A percentile compares a stretch with the other conserved stretches of the same genome.
phyloP scores from a whole-genome alignment of 2,329 filamentous ascomycete genomes.

The Phaeosphaeria sp. region DNA sequence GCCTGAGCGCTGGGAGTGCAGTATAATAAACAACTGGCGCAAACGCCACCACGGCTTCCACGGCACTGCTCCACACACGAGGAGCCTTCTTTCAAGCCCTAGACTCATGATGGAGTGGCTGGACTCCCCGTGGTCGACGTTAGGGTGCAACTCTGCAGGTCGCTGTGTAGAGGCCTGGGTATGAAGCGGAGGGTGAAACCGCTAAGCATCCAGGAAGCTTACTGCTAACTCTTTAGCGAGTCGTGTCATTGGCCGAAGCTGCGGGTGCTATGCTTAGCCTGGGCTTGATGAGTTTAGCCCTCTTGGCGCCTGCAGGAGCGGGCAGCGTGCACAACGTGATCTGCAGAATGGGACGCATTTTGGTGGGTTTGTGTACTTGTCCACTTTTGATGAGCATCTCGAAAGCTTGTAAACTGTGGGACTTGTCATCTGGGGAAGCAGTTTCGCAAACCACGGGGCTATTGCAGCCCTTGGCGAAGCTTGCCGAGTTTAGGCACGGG shows the following conservation, averaged over 20 bases:
- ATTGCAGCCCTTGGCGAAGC: slow-evolving; percentile 1
- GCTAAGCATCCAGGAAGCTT: slow-evolving; percentile 28
- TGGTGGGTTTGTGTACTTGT: neutral
- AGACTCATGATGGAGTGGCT: slow-evolving; percentile 20
- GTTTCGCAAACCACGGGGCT: neutral
- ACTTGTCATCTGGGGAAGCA: neutral
- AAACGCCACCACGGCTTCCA: slow-evolving; percentile 15
- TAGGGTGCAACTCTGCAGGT: slow-evolving; percentile 17
- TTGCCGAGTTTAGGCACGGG: neutral
- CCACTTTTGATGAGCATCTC: neutral
- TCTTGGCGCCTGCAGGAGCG: slow-evolving; percentile 32
- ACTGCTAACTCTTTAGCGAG: slow-evolving; percentile 12
- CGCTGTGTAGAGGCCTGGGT: slow-evolving; percentile 17
- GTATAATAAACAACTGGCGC: slow-evolving; percentile 42
- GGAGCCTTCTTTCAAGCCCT: slow-evolving; percentile 14
- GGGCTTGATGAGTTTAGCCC: slow-evolving; percentile 19
- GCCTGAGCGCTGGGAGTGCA: slow-evolving; percentile 30
- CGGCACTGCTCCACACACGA: slow-evolving; percentile 18
- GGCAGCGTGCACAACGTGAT: slow-evolving; percentile 8
- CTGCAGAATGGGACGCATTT: neutral
- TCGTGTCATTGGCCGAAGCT: slow-evolving; percentile 5
- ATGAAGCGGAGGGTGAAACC: slow-evolving; percentile 37
- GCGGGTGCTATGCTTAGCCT: slow-evolving; percentile 23
- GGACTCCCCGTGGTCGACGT: slow-evolving; percentile 12
- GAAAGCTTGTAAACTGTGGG: slow-evolving; percentile 2